phyloP scores from a whole-genome alignment of 116 monocot genomes.

The Iris pallida region DNA sequence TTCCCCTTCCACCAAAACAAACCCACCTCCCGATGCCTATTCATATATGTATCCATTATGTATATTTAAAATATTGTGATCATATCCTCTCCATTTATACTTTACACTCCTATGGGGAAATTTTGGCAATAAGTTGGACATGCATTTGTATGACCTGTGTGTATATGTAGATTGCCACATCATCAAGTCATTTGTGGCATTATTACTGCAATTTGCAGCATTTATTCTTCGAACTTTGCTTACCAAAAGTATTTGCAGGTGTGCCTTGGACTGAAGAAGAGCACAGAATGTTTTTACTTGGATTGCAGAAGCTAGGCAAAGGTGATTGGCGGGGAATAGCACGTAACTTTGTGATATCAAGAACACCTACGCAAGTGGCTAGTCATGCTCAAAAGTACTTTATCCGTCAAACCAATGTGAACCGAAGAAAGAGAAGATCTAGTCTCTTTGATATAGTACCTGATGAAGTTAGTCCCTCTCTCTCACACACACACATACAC shows the following conservation, averaged over 20 bases:
- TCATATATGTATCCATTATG: no score
- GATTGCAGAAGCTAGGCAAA: slow-evolving; percentile 89
- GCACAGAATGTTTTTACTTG: slow-evolving; percentile 85
- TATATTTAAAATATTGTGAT: no score
- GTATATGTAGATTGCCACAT: no score
- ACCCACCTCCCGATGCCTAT: no score
- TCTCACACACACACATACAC: not conserved
- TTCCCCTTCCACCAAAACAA: no score
- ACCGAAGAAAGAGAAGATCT: slow-evolving; percentile 76
- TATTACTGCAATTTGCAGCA: no score
- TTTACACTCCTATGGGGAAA: no score
- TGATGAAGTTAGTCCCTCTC: slow-evolving; percentile 52
- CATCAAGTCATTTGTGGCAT: no score
- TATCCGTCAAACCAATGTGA: slow-evolving; percentile 77
- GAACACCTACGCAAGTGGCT: slow-evolving; percentile 92
- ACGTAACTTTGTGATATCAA: slow-evolving; percentile 77
- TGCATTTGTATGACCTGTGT: no score
- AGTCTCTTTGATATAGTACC: slow-evolving; percentile 90
- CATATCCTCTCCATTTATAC: no score
- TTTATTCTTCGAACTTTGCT: no score
- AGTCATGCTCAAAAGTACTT: slow-evolving; percentile 97
- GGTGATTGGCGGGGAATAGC: slow-evolving; percentile 96
- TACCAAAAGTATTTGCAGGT: slow-evolving; percentile 32
- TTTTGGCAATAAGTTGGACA: no score
- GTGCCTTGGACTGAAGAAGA: slow-evolving; percentile 94